A percentile compares a stretch with the other conserved stretches of the same genome.
Conservation (phyloP, 345 rosid genomes). For the Rubroshorea leprosula region DNA sequence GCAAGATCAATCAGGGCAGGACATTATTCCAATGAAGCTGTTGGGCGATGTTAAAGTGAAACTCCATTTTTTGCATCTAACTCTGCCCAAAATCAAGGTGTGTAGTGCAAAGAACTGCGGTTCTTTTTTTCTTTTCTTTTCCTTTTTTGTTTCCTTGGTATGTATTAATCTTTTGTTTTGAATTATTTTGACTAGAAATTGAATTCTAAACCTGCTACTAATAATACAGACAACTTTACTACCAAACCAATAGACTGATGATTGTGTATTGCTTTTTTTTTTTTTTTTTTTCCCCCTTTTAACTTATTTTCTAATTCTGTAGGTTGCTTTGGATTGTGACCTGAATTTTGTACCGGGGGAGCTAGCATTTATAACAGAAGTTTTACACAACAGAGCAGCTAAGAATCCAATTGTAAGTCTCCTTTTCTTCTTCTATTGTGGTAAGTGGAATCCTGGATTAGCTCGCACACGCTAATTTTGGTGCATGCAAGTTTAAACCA, state of each 20-base stretch:
- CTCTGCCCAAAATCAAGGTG: constrained; percentile 31
- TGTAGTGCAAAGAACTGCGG: background rate
- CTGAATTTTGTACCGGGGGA: constrained; percentile 11
- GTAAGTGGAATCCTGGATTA: no score
- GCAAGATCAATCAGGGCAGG: constrained; percentile 6
- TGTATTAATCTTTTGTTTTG: no score
- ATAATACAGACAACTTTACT: no score
- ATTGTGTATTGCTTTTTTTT: background rate
- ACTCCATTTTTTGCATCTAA: constrained; percentile 17
- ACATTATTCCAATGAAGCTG: constrained; percentile 19
- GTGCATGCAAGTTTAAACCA: no score
- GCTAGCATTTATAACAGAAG: constrained; percentile 20
- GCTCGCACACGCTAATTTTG: no score
- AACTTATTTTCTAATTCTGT: background rate
- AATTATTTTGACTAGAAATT: no score
- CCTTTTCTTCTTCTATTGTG: background rate
- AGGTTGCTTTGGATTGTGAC: constrained; percentile 32
- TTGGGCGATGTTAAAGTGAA: constrained; percentile 18
- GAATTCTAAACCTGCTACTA: no score
- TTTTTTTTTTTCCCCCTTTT: background rate
- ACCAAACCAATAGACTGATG: no score
- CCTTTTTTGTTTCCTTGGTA: constrained; percentile 21
- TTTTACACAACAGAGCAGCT: constrained; percentile 5
- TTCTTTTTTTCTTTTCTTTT: background rate
- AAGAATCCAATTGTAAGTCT: constrained; percentile 23